Conservation (phyloP, 2,329 filamentous ascomycete genomes). For the Venturia effusa region DNA sequence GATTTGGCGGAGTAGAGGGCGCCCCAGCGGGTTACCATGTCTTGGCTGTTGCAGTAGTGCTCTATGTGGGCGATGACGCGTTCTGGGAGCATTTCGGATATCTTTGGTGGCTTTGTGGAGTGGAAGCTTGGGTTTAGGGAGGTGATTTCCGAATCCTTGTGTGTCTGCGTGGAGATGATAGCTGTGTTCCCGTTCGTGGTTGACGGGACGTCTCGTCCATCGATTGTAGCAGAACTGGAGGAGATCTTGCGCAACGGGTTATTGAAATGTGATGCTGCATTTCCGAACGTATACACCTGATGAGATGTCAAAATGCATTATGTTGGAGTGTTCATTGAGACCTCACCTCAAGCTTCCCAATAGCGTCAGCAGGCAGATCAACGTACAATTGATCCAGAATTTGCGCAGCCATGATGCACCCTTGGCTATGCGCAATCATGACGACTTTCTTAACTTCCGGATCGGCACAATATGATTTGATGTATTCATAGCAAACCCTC, state of each 20-base stretch:
- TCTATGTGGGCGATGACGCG: slow-evolving; percentile 58
- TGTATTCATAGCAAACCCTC: slow-evolving; percentile 7
- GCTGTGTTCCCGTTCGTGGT: background rate
- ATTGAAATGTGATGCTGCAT: slow-evolving; percentile 72
- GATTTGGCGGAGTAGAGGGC: slow-evolving; percentile 52
- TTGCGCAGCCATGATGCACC: slow-evolving; percentile 61
- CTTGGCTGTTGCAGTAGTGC: slow-evolving; percentile 67
- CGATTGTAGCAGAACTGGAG: background rate
- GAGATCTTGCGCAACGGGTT: slow-evolving; percentile 49
- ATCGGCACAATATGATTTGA: slow-evolving; percentile 11
- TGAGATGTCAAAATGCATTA: slow-evolving; percentile 16
- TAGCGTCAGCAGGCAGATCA: slow-evolving; percentile 1
- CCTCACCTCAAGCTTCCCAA: slow-evolving; percentile 6
- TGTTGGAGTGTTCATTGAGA: slow-evolving; percentile 38
- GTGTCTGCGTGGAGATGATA: background rate
- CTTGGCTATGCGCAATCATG: slow-evolving; percentile 67
- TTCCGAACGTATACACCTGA: slow-evolving; percentile 68
- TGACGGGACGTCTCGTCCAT: slow-evolving; percentile 1
- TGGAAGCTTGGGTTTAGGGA: background rate
- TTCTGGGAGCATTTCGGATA: slow-evolving; percentile 4
- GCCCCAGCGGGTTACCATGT: slow-evolving; percentile 67
- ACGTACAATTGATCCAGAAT: slow-evolving; percentile 54
- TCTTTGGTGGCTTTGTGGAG: background rate
- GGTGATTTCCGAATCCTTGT: background rate
- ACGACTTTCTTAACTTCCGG: slow-evolving; percentile 48